Evolutionary conservation across 2,329 filamentous ascomycete species (phyloP), one percentile per base, ranked within the genome.

Genomic region (Endocalyx cinctus): DNA sequence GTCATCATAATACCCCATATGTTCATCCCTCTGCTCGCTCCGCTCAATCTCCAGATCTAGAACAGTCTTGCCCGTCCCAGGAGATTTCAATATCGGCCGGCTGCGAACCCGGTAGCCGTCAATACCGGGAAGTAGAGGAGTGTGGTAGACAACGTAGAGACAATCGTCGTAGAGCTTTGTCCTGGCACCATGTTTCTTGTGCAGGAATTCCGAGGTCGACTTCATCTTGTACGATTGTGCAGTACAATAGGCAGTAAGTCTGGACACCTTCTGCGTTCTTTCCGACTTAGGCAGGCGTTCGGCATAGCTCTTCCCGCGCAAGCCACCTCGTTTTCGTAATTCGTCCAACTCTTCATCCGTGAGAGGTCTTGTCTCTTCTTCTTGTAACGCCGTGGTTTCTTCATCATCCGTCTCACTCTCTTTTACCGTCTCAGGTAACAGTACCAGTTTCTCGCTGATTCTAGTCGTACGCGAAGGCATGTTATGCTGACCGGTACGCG

Each of bases 111-210:
- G 74, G 59, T 89, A 96, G 2, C 92, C 90, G 30, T 94, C 88
- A 29, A 71, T 78, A 1, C 90, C 92, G 3, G 87, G 84, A 34
- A 97, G 69, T 12, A 98, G 66, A 5, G 92, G 92, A 18, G 96
- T 67, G 55, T 96, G 89, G 59, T 98, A 98, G 29, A 95, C 90
- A 17, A 83, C 87, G 57, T 98, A 98, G 16, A 98, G 69, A 55
- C 92, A 98, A 60, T 98, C 92, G 59, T 98, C 92, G 62, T 98
- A 98, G 5, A 97, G 72, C 63, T 98, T 98, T 11, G 90, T 94
- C 62, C 88, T 84, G 1, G 89, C 90, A 19, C 84, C 82, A 63
- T 98, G 92, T 51, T 82, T 83, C 44, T 86, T 85, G 48, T 85
- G 83, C 41, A 96, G 70, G 56, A 98, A 98, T 20, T 86, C 79